Base-by-base conservation (phyloP, 2,329 filamentous ascomycete species). In the Pseudocercospora cruenta region DNA sequence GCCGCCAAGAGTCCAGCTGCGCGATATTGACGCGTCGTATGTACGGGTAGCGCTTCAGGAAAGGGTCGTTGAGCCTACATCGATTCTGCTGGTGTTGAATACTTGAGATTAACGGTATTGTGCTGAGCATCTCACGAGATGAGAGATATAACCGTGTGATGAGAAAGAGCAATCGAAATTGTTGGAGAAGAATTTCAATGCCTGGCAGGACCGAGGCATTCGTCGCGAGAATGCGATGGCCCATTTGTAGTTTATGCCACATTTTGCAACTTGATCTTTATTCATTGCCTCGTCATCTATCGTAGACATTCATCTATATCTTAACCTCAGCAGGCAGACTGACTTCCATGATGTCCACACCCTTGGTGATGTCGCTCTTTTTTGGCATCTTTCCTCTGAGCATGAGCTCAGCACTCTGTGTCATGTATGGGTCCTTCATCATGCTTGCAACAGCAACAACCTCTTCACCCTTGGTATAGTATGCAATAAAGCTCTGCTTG, bases 381-480 rank as follows among this genome's bases (percentile, higher is more conserved):
- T 82, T 84, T 1, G 91, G 90, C 93, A 98, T 97, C 79, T 88
- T 91, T 43, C 88, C 88, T 69, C 88, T 82, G 67, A 90, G 85
- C 92, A 98, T 96, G 80, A 98, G 81, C 83, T 96, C 92, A 1
- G 91, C 91, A 60, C 86, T 86, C 81, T 97, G 92, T 1, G 82
- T 81, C 90, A 97, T 93, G 63, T 91, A 87, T 0, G 95, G 95
- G 78, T 99, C 95, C 81, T 88, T 90, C 70, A 90, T 90, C 93
- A 97, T 97, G 65, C 88, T 94, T 0, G 93, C 93, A 73, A 97
- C 91, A 0, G 95, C 95, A 12, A 97, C 91, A 1, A 97, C 89
- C 0, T 88, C 91, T 60, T 98, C 92, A 1, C 91, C 93, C 77
- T 91, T 91, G 62, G 88, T 90, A 78, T 97, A 99, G 80, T 92